Base-by-base conservation (phyloP, 1,284 basidiomycete species). In the Taiwanofungus camphoratus region DNA sequence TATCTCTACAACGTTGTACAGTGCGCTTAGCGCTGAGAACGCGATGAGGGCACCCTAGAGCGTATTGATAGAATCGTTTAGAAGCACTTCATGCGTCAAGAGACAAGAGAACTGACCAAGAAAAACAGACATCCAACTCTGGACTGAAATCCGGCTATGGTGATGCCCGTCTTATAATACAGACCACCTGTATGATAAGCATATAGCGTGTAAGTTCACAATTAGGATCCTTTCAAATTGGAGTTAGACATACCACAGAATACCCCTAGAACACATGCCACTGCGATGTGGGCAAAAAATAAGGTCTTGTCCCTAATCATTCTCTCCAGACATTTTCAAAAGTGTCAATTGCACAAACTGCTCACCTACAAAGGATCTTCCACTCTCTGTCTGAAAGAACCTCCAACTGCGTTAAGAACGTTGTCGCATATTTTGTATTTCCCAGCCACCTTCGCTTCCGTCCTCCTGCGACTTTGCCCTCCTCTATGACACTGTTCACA, bases 121-220 rank as follows among this genome's bases (percentile, higher is more conserved):
- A 94, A 95, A 71, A 95, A 94, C 37, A 94, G 63, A 50, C 83
- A 87, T 21, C 92, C 92, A n/a, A 95, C 77, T 30, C 91, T 76
- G 16, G 85, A 91, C 62, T 95, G 92, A 74, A 95, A 95, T 0
- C 92, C 92, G 18, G 89, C 87, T 46, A 95, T 94, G 1, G 79
- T 85, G 9, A 75, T 64, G 35, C 75, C 77, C 0, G 89, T 91
- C 26, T 92, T 62, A 66, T 72, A 94, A 62, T 92, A 94, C 42
- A 93, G 62, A 0, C 91, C 91, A 41, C 91, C 90, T 72, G 59
- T 33, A 13, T 33, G 39, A 43, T 16, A 12, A 29, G 21, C 12
- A 36, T n/a, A 9, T 8, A 29, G 26, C 26, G 8, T 9, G n/a
- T n/a, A 1, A 29, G 16, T n/a, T n/a, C n/a, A n/a, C n/a, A n/a